Base-by-base conservation (phyloP, 1,139 yeast genomes). In the Kodamaea plutei region DNA sequence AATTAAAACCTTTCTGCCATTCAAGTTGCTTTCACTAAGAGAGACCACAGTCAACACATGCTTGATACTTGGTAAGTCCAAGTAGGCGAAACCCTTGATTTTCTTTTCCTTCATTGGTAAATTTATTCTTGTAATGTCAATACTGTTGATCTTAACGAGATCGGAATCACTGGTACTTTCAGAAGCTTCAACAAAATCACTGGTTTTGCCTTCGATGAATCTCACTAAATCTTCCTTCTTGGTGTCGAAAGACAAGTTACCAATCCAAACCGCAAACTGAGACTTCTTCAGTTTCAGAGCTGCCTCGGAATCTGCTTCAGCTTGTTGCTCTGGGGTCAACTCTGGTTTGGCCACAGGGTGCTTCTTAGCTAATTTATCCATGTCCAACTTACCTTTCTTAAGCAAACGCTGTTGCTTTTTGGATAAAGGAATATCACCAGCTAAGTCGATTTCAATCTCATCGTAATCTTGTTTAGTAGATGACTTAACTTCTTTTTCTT, bases 201-300 rank as follows among this genome's bases (percentile, higher is more conserved):
- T 47, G 0, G 91, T 73, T 48, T 81, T 84, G 8, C 75, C 69
- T 3, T 70, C 61, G 7, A 91, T 60, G 41, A 83, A 88, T 34
- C 80, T 68, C 8, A 65, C 62, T 15, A 91, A 53, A 40, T 88
- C 95, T 23, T 84, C 93, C 45, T 73, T 78, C 1, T 80, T 70
- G 5, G 96, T 88, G 34, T 84, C 93, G 48, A 83, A 93, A 0
- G 96, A 73, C 43, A 93, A 59, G 54, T 91, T 93, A 28, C 98
- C 98, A 27, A 91, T 74, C 98, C 98, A 91, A 15, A 88, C 93
- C 27, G 94, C 95, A 47, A 64, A 77, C 34, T 70, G 73, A 2
- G 81, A 69, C 44, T 69, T 70, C 45, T 54, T 61, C 31, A 50
- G 46, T 37, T 41, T 50, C 37, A 42, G 42, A 28, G 50, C 50